These are phyloP conservation scores for Holtermannia corniformis DNA, from an alignment of 768 basidiomycete species.

Conservation along the genomic window DNA sequence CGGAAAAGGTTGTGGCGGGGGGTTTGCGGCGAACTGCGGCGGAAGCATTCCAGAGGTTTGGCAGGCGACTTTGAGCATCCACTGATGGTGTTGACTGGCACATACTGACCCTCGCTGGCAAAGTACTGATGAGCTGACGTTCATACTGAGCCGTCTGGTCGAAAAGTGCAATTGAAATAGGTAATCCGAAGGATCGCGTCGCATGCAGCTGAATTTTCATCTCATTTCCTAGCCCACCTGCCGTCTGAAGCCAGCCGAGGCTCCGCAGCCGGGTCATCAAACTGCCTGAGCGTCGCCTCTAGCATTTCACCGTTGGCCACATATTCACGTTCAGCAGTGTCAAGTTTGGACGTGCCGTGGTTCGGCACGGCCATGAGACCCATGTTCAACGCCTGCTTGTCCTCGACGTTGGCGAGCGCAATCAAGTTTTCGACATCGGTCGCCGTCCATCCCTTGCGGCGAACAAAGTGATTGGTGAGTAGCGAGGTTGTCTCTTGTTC, in stretches of 20 bases:
- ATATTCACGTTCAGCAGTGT: not conserved
- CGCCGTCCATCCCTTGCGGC: not conserved
- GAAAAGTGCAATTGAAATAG: too few relatives aligned
- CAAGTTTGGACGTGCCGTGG: not conserved
- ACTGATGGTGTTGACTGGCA: too few relatives aligned
- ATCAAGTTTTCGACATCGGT: not conserved
- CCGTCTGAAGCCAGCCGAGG: too few relatives aligned
- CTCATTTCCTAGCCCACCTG: too few relatives aligned
- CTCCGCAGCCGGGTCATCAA: too few relatives aligned
- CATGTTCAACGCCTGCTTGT: not conserved
- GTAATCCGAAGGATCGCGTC: too few relatives aligned
- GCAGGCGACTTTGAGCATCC: not conserved
- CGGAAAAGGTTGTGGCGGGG: not conserved
- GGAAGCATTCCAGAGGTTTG: not conserved
- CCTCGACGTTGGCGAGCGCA: not conserved
- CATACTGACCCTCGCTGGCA: too few relatives aligned
- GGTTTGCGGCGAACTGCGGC: not conserved
- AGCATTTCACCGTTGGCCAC: not conserved
- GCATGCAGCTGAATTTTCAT: too few relatives aligned
- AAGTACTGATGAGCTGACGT: too few relatives aligned
- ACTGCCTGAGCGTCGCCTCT: not conserved
- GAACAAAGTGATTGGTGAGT: not conserved
- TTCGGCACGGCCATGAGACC: not conserved
- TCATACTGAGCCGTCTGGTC: too few relatives aligned
- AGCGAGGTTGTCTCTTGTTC: not conserved